These are phyloP conservation scores for Fusarium sp. DNA, from an alignment of 2,329 filamentous ascomycete species.

Conservation along the genomic window DNA sequence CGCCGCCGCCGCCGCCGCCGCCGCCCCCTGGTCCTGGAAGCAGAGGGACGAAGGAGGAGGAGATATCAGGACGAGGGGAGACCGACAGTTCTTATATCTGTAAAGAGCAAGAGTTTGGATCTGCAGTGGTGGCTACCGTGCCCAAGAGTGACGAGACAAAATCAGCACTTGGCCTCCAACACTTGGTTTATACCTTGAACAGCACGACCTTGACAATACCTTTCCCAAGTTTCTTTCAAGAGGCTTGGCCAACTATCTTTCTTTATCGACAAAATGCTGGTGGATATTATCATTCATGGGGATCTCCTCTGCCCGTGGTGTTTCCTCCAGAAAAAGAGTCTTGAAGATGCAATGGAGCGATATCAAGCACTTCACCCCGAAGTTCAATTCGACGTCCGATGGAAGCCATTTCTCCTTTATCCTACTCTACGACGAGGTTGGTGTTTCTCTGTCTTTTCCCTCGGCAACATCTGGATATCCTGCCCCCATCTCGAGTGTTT, in stretches of 20 bases:
- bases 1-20: not conserved
- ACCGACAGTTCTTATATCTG: conserved; percentile 16
- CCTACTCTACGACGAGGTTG: conserved; percentile 53
- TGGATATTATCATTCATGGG: conserved; percentile 62
- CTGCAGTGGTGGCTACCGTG: conserved; percentile 9
- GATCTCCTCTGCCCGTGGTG: conserved; percentile 69
- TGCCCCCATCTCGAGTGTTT: not conserved
- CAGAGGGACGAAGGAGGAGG: not conserved
- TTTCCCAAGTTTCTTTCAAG: not conserved
- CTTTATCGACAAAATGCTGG: conserved; percentile 27
- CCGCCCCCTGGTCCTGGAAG: conserved; percentile 19
- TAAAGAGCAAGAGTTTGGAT: conserved; percentile 8
- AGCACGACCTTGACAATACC: not conserved
- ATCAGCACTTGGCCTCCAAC: not conserved
- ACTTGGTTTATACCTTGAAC: not conserved
- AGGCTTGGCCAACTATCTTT: not conserved
- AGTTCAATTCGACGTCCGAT: conserved; percentile 63
- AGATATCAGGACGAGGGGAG: conserved; percentile 10
- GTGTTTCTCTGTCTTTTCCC: not conserved
- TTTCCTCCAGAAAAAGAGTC: conserved; percentile 64
- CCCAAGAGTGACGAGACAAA: not conserved
- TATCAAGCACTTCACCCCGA: conserved; percentile 60
- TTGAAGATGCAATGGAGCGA: conserved; percentile 62
- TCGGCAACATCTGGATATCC: too few relatives aligned
- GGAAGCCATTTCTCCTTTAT: conserved; percentile 64